These are phyloP conservation scores for Suhomyces emberorum DNA, from an alignment of 805 yeast species.

Conservation along the genomic window DNA sequence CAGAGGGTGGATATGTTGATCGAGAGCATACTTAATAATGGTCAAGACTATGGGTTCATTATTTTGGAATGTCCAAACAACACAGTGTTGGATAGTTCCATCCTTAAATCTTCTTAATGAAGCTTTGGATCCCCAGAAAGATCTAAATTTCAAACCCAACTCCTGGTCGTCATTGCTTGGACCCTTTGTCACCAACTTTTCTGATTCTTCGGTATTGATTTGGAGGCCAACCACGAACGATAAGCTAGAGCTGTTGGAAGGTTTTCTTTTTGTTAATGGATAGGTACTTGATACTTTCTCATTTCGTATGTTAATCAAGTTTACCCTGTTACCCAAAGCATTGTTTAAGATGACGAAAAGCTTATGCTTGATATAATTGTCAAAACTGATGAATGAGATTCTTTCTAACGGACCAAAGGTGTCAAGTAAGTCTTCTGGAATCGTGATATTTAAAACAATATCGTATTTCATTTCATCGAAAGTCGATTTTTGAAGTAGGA, in stretches of 20 bases:
- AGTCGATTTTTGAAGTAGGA: constrained; percentile 63
- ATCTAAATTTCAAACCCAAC: constrained; percentile 58
- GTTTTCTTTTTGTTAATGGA: constrained; percentile 53
- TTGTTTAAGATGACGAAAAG: constrained; percentile 53
- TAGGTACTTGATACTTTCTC: constrained; percentile 25
- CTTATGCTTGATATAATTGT: constrained; percentile 60
- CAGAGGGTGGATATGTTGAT: constrained; percentile 56
- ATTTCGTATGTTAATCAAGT: constrained; percentile 32
- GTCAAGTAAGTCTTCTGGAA: constrained; percentile 38
- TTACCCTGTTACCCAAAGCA: constrained; percentile 54
- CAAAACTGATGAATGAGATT: constrained; percentile 66
- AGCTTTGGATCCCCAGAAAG: constrained; percentile 87
- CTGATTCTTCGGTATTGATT: constrained; percentile 69
- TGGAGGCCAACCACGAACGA: constrained; percentile 57
- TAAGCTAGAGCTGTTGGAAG: constrained; percentile 28
- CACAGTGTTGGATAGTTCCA: constrained; percentile 86
- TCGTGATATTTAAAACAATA: constrained; percentile 51
- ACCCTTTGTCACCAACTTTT: constrained; percentile 82
- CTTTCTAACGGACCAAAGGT: constrained; percentile 68
- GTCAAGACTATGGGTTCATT: constrained; percentile 61
- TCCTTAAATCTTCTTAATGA: constrained; percentile 90
- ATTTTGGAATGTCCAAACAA: constrained; percentile 68
- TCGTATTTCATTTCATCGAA: constrained; percentile 63
- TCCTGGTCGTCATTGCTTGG: constrained; percentile 62
- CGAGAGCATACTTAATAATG: constrained; percentile 61